Conservation (phyloP, 768 basidiomycete species). For the Sarcomyxa edulis region DNA sequence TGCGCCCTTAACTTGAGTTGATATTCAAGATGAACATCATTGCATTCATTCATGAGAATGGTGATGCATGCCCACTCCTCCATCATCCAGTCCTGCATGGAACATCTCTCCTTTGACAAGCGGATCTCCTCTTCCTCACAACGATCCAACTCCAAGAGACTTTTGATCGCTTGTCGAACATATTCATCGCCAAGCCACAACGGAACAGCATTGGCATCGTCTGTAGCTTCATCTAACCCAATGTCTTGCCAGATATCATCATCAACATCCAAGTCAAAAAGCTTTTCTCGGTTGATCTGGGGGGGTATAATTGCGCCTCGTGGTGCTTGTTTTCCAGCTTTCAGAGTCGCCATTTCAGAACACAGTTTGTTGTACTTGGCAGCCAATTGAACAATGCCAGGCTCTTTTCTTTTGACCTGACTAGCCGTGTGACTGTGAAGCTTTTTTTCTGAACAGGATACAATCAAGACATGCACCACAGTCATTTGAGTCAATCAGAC, state of each 20-base stretch:
- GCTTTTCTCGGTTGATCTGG: conserved; percentile 10
- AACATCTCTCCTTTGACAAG: conserved; percentile 11
- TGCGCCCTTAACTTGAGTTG: too few relatives aligned
- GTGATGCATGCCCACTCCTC: conserved; percentile 18
- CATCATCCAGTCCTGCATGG: conserved; percentile 20
- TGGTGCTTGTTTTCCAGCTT: conserved; percentile 13
- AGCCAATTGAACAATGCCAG: conserved; percentile 10
- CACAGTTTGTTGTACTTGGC: conserved; percentile 17
- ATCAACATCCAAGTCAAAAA: conserved; percentile 23
- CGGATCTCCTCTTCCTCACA: conserved; percentile 7
- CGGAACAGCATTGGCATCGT: conserved; percentile 3
- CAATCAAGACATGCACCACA: neutral
- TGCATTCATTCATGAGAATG: too few relatives aligned
- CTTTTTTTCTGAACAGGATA: conserved; percentile 13
- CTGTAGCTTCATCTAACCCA: conserved; percentile 21
- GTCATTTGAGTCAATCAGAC: neutral
- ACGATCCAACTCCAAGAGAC: neutral
- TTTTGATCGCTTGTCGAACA: conserved; percentile 3
- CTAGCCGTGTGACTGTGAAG: conserved; percentile 13
- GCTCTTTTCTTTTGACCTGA: conserved; percentile 11
- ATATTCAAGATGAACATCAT: too few relatives aligned
- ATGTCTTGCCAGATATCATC: conserved; percentile 24
- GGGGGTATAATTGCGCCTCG: conserved; percentile 11
- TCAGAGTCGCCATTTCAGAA: conserved; percentile 12
- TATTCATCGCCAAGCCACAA: neutral